Percentiles rank a stretch among this genome's conserved stretches.
Evolutionary conservation across 495 filamentous ascomycete genomes (phyloP).

Genomic region (Penicillium mononematosum): DNA sequence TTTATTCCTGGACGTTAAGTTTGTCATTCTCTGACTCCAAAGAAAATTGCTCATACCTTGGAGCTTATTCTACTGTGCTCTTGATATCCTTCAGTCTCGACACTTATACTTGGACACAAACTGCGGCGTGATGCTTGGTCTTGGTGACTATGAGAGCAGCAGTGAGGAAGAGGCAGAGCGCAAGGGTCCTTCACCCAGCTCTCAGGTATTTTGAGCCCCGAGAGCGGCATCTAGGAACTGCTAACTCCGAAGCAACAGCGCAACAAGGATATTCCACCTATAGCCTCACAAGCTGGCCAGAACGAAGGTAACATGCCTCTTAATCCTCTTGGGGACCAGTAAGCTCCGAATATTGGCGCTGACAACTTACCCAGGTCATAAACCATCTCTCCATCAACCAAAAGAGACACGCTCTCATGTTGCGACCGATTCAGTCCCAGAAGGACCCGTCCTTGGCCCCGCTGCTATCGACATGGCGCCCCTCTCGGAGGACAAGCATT

Average conservation of each 20-base stretch:
- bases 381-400: conserved; percentile 2
- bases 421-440: conserved; percentile 17
- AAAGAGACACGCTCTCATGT: not conserved
- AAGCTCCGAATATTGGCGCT: conserved; percentile 7
- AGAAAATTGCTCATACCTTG: not conserved
- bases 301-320: conserved; percentile 21
- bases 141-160: conserved; percentile 74
- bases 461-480: conserved; percentile 30
- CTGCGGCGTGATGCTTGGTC: conserved; percentile 55
- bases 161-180: conserved; percentile 64
- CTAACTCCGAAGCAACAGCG: not conserved
- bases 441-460: conserved; percentile 49
- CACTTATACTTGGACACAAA: not conserved
- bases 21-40: not conserved
- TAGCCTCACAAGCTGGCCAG: conserved; percentile 6
- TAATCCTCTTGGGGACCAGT: not conserved
- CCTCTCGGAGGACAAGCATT: conserved; percentile 18
- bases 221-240: no score
- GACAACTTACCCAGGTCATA: conserved; percentile 12
- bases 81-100: not conserved
- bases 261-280: conserved; percentile 4
- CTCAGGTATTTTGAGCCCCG: conserved; percentile 21
- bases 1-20: not conserved
- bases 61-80: no score
- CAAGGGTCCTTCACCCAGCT: conserved; percentile 11